phyloP scores from a whole-genome alignment of 225 moss, liverwort and hornwort genomes.

The Pseudisothecium myosuroides region DNA sequence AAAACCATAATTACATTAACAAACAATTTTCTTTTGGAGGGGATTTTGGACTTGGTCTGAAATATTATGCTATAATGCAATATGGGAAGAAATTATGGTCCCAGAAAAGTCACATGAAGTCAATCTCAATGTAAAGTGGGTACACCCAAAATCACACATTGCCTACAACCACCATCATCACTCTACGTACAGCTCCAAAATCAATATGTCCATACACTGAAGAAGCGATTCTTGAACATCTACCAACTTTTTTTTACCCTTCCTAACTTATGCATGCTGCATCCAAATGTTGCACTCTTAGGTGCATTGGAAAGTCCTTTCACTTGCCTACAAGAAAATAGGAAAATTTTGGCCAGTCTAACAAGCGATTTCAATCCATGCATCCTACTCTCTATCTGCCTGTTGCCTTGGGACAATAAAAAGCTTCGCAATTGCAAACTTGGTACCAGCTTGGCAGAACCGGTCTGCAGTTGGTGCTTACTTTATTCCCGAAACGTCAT shows the following conservation, averaged over 20 bases:
- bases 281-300: accelerated
- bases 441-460: neutral
- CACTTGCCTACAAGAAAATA: neutral
- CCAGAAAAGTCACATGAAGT: neutral
- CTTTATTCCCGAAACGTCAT: neutral
- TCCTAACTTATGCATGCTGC: neutral
- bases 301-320: neutral
- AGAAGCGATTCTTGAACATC: neutral
- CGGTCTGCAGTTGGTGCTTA: neutral
- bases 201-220: too few species aligned
- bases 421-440: neutral
- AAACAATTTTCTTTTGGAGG: neutral
- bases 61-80: neutral
- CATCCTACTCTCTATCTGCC: neutral
- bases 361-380: neutral
- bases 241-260: too few species aligned
- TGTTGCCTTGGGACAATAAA: neutral
- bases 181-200: too few species aligned
- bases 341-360: neutral
- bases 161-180: neutral
- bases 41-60: neutral
- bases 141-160: too few species aligned
- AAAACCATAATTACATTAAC: too few species aligned
- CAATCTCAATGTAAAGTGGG: accelerated
- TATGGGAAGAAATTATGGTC: neutral